These are phyloP conservation scores for Prillingera fragicola DNA, from an alignment of 1,284 basidiomycete genomes.

Conservation along the genomic window DNA sequence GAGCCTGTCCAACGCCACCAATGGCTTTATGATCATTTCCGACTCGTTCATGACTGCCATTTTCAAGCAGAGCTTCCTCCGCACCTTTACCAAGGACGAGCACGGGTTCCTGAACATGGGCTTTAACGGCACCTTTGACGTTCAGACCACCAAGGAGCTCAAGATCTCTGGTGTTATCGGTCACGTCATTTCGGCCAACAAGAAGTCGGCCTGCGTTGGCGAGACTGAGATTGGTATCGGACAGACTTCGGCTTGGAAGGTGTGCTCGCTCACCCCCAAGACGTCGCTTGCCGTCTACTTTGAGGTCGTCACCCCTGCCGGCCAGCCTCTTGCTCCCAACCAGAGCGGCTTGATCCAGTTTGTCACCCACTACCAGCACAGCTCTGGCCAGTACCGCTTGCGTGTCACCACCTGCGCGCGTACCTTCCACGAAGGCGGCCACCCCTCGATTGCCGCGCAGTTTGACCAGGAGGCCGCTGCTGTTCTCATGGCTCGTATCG, in stretches of 20 bases:
- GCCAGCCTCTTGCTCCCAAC: constrained; percentile 83
- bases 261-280: constrained; percentile 82
- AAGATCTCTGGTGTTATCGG: constrained; percentile 98
- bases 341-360: constrained; percentile 96
- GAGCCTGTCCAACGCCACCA: constrained; percentile 87
- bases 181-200: constrained; percentile 93
- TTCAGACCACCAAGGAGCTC: constrained; percentile 96
- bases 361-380: constrained; percentile 97
- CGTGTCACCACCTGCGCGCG: constrained; percentile 96
- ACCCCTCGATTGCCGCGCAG: constrained; percentile 83
- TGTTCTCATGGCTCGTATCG: constrained; percentile 97
- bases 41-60: constrained; percentile 98
- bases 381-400: constrained; percentile 86
- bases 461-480: constrained; percentile 99
- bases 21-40: constrained; percentile 91
- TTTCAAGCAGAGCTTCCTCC: constrained; percentile 96
- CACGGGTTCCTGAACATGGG: constrained; percentile 93
- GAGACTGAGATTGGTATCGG: constrained; percentile 99
- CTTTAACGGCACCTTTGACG: constrained; percentile 98
- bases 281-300: constrained; percentile 94
- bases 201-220: constrained; percentile 93
- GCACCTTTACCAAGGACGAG: constrained; percentile 90
- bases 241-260: constrained; percentile 98
- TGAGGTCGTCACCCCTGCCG: constrained; percentile 97
- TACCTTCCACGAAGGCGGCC: constrained; percentile 94